Base-by-base conservation (phyloP, 2,329 filamentous ascomycete species). In the Trichoderma koningiopsis region DNA sequence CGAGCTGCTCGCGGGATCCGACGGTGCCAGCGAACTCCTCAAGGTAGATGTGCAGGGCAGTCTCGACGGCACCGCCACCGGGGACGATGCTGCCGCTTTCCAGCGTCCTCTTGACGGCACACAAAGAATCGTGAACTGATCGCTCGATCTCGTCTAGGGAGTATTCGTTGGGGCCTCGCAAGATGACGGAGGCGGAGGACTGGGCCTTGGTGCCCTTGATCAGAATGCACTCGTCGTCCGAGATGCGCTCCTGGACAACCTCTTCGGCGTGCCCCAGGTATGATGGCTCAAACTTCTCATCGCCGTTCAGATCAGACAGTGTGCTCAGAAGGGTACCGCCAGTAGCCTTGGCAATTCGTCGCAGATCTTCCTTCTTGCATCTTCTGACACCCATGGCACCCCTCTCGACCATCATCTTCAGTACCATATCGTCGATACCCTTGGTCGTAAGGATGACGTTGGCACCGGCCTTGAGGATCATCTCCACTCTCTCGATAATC, bases 91-190 rank as follows among this genome's bases (percentile, higher is more conserved):
- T 94, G 76, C 96, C 96, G 77, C 93, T 97, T 84, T 99, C 96
- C 8, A 99, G 86, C 3, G 96, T 97, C 75, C 96, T 90, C 89
- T 99, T 99, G 73, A 99, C 94, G 58, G 96, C 96, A 74, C 93
- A 97, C 58, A 99, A 87, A 16, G 95, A 97, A 82, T 99, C 96
- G 83, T 99, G 96, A 22, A 99, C 90, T 1, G 96, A 98, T 73
- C 96, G 92, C 86, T 99, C 96, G 95, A 98, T 99, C 86, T 99
- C 96, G 77, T 99, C 96, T 35, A 99, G 89, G 71, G 93, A 93
- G 83, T 92, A 98, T 81, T 99, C 96, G 82, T 99, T 98, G 75
- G 96, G 87, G 57, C 96, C 96, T 70, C 96, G 92, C 66, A 99
- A 91, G 75, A 99, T 96, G 81, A 97, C 94, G 22, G 96, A 99